A percentile compares a stretch with the other conserved stretches of the same genome.
phyloP scores from a whole-genome alignment of 1,139 yeast species.

The Ogataea hybrid region DNA sequence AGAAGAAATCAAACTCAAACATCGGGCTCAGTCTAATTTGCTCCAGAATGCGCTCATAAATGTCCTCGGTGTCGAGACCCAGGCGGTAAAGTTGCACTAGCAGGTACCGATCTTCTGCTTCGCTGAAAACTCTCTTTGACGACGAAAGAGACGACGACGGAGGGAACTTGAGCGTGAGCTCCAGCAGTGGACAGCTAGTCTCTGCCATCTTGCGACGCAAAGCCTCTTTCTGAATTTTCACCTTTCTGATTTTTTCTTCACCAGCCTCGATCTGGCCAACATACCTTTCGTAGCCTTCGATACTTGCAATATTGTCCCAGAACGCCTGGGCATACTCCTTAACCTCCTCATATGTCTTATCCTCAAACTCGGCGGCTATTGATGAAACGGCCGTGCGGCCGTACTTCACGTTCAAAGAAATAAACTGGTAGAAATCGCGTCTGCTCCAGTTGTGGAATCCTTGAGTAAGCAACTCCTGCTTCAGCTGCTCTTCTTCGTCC shows the following conservation, averaged over 20 bases:
- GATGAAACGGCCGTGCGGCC: slow-evolving; percentile 64
- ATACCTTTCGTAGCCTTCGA: slow-evolving; percentile 72
- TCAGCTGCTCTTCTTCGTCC: slow-evolving; percentile 61
- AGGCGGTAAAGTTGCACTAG: slow-evolving; percentile 61
- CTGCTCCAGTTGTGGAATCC: slow-evolving; percentile 72
- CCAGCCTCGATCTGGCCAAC: slow-evolving; percentile 68
- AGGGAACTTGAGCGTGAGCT: slow-evolving; percentile 54
- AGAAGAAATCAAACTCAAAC: slow-evolving; percentile 68
- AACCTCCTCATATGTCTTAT: slow-evolving; percentile 66
- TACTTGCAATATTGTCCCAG: slow-evolving; percentile 62
- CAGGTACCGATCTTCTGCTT: slow-evolving; percentile 72
- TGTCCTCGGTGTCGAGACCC: slow-evolving; percentile 65
- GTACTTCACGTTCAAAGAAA: slow-evolving; percentile 57
- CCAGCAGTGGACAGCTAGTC: slow-evolving; percentile 60
- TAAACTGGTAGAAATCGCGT: slow-evolving; percentile 68
- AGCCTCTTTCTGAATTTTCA: slow-evolving; percentile 63
- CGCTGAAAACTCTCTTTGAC: slow-evolving; percentile 47
- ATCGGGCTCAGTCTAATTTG: slow-evolving; percentile 59
- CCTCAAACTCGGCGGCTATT: slow-evolving; percentile 63
- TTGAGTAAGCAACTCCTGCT: slow-evolving; percentile 50
- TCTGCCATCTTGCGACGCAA: slow-evolving; percentile 60
- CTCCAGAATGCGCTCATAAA: slow-evolving; percentile 61
- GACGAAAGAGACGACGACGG: slow-evolving; percentile 54
- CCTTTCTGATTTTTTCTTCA: slow-evolving; percentile 61
- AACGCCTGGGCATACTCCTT: slow-evolving; percentile 63